These are phyloP conservation scores for Vishniacozyma victoriae DNA, from an alignment of 768 basidiomycete genomes.

Conservation along the genomic window DNA sequence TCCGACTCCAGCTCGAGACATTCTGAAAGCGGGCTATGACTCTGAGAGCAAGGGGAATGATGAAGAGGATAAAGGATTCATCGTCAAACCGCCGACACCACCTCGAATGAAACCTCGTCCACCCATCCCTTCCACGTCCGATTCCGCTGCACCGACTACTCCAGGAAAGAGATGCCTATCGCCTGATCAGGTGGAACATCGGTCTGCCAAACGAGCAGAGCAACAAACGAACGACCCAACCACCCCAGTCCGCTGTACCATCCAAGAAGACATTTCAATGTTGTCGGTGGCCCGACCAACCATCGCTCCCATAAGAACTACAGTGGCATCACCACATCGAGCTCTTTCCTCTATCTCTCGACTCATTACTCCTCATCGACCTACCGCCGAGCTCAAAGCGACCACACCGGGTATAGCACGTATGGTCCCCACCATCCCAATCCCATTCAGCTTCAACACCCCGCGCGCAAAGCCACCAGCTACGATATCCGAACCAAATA, in stretches of 20 bases:
- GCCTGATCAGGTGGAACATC: background rate
- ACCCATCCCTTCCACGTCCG: too few relatives aligned
- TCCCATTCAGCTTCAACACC: too few relatives aligned
- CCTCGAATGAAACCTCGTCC: conserved; percentile 10
- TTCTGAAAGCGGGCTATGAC: background rate
- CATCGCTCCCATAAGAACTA: conserved; percentile 6
- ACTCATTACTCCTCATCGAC: background rate
- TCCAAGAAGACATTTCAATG: background rate
- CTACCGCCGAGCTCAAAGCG: background rate
- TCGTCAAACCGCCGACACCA: conserved; percentile 20
- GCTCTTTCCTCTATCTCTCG: background rate
- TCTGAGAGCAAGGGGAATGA: background rate
- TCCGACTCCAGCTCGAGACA: background rate
- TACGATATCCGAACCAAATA: too few relatives aligned
- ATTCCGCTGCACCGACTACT: background rate
- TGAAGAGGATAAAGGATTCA: background rate
- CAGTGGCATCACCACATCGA: background rate
- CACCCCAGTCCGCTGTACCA: background rate
- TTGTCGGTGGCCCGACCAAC: background rate
- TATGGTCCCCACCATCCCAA: too few relatives aligned
- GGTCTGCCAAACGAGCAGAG: too few relatives aligned
- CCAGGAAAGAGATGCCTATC: background rate
- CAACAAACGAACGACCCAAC: background rate
- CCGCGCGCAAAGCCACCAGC: too few relatives aligned
- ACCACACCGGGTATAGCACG: too few relatives aligned